A percentile compares a stretch with the other conserved stretches of the same genome.
phyloP scores from a whole-genome alignment of 495 filamentous ascomycete species.

The Lophiostoma macrostomum region DNA sequence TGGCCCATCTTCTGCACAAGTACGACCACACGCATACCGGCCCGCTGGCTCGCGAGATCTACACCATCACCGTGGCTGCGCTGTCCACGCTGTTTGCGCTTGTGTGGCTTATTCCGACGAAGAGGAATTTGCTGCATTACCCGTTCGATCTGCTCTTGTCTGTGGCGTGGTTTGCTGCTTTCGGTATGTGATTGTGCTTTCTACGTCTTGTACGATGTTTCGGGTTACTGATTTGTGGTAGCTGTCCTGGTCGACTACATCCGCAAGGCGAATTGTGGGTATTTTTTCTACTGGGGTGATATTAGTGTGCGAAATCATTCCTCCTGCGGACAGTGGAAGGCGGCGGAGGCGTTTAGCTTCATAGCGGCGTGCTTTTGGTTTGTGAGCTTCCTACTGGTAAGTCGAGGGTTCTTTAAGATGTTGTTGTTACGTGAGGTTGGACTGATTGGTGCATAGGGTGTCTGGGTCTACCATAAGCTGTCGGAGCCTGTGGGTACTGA shows the following conservation, averaged over 20 bases:
- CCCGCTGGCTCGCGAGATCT: constrained; percentile 55
- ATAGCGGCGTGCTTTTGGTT: constrained; percentile 67
- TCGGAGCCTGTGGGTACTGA: background rate
- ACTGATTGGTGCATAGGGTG: too few relatives aligned
- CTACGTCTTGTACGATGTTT: background rate
- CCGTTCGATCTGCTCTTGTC: constrained; percentile 30
- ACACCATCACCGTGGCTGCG: constrained; percentile 57
- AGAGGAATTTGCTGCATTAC: constrained; percentile 40
- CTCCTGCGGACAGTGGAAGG: constrained; percentile 61
- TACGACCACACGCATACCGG: constrained; percentile 40
- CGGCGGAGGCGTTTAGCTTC: constrained; percentile 64
- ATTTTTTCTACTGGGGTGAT: constrained; percentile 49
- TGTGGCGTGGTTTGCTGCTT: constrained; percentile 32
- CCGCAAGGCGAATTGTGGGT: constrained; percentile 52
- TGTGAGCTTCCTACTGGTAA: constrained; percentile 34
- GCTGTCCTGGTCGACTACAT: constrained; percentile 49
- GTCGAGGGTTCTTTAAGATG: too few relatives aligned
- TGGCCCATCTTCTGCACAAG: constrained; percentile 52
- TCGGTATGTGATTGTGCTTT: constrained; percentile 10
- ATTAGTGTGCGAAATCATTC: constrained; percentile 36
- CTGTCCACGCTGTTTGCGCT: constrained; percentile 52
- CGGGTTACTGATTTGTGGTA: background rate
- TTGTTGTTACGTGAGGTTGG: too few relatives aligned
- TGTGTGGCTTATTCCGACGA: constrained; percentile 57
- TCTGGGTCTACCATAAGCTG: constrained; percentile 13